Evolutionary conservation across 768 basidiomycete genomes (phyloP).

Genomic region (Phylloporus sp.): DNA sequence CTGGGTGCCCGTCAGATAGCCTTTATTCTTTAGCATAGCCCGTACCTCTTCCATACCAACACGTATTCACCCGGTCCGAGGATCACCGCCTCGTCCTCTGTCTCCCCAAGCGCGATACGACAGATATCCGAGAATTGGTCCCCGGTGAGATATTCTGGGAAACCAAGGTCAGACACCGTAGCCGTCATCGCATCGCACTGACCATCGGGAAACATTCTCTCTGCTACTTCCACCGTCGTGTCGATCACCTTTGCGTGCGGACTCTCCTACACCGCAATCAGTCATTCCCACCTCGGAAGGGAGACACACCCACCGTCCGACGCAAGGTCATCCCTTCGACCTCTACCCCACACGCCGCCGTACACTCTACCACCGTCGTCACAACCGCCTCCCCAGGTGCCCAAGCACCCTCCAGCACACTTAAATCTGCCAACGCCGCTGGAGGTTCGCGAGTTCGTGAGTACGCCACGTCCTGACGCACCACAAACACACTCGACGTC

Average conservation of each 20-base stretch:
- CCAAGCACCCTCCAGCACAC: conserved; percentile 52
- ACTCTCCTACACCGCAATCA: conserved; percentile 35
- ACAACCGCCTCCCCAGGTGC: conserved; percentile 60
- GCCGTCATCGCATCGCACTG: conserved; percentile 7
- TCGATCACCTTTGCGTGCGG: conserved; percentile 45
- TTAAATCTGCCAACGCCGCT: conserved; percentile 50
- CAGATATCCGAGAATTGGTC: conserved; percentile 62
- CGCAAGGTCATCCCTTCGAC: conserved; percentile 48
- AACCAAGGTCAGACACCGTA: background rate
- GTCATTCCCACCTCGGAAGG: background rate
- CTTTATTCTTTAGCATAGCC: background rate
- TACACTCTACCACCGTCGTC: conserved; percentile 46
- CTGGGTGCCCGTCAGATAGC: conserved; percentile 28
- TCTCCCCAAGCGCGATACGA: conserved; percentile 44
- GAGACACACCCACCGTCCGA: conserved; percentile 40
- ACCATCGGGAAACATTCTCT: conserved; percentile 48
- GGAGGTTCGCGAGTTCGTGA: conserved; percentile 38
- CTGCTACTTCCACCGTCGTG: conserved; percentile 50
- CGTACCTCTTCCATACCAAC: conserved; percentile 63
- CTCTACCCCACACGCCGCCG: conserved; percentile 53
- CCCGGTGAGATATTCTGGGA: conserved; percentile 56
- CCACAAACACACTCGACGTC: conserved; percentile 57
- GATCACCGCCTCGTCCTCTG: conserved; percentile 39
- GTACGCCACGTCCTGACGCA: conserved; percentile 54
- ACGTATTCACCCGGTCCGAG: conserved; percentile 56